Percentiles rank a stretch among this genome's conserved stretches.
Evolutionary conservation across 371 early-diverging fungal species (phyloP).

Genomic region (Funneliformis caledonium): DNA sequence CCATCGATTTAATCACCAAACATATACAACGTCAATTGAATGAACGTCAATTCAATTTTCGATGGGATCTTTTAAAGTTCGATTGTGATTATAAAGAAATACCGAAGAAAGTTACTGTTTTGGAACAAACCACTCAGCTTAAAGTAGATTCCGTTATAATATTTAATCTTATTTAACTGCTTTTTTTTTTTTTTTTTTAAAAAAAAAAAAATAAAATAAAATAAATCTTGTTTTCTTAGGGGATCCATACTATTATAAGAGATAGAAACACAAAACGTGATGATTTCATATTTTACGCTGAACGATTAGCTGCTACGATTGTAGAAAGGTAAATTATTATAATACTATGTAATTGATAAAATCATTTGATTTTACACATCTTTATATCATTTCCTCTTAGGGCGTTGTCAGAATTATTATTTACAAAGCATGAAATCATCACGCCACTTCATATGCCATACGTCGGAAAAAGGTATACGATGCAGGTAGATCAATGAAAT

Average conservation of each 20-base stretch:
- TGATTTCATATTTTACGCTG: conserved; percentile 91
- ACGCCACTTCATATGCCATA: conserved; percentile 71
- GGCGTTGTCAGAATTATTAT: conserved; percentile 72
- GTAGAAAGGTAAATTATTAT: conserved; percentile 68
- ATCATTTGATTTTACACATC: not conserved
- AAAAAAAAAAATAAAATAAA: not conserved
- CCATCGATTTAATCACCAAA: conserved; percentile 89
- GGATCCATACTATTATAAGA: conserved; percentile 86
- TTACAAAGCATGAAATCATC: conserved; percentile 51
- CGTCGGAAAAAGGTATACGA: conserved; percentile 56
- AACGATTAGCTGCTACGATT: conserved; percentile 81
- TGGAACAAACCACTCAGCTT: conserved; percentile 71
- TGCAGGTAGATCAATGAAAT: conserved; percentile 49
- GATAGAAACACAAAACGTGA: conserved; percentile 72
- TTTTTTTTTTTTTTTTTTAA: not conserved
- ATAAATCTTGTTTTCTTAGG: conserved; percentile 45
- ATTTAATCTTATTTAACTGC: too few relatives aligned
- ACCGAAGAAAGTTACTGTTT: conserved; percentile 59
- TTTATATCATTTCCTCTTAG: conserved; percentile 20
- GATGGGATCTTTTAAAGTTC: conserved; percentile 62
- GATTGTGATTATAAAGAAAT: conserved; percentile 46
- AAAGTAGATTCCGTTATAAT: conserved; percentile 46
- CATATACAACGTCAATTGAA: conserved; percentile 83
- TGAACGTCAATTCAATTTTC: conserved; percentile 68
- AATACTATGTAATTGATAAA: not conserved